phyloP scores from a whole-genome alignment of 2,329 filamentous ascomycete genomes.

The Cytospora piceicola region DNA sequence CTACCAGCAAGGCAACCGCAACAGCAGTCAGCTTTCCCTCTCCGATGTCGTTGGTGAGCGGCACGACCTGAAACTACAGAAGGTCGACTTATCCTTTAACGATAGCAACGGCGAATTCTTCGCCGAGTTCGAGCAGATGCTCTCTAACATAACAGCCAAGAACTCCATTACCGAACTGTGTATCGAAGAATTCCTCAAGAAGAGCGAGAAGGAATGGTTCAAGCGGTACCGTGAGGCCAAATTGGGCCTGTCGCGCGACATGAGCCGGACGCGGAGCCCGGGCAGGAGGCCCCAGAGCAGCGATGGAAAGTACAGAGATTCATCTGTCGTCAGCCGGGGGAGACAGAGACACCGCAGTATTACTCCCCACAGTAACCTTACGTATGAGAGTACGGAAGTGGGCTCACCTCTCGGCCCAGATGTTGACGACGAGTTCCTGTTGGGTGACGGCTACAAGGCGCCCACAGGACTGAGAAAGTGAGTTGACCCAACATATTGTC shows the following conservation, averaged over 20 bases:
- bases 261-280: conserved; percentile 37
- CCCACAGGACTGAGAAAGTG: conserved; percentile 60
- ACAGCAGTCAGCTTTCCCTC: conserved; percentile 55
- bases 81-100: conserved; percentile 70
- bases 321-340: conserved; percentile 36
- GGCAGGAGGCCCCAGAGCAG: conserved; percentile 35
- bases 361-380: conserved; percentile 31
- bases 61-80: conserved; percentile 65
- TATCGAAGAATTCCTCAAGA: conserved; percentile 67
- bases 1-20: conserved; percentile 40
- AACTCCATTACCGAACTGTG: conserved; percentile 64
- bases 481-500: conserved; percentile 30
- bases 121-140: conserved; percentile 59
- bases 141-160: conserved; percentile 56
- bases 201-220: conserved; percentile 72
- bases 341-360: conserved; percentile 34
- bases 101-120: conserved; percentile 67
- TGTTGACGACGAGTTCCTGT: conserved; percentile 51
- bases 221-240: conserved; percentile 60
- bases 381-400: conserved; percentile 30
- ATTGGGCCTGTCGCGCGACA: conserved; percentile 53
- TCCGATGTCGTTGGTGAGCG: conserved; percentile 63
- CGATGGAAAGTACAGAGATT: conserved; percentile 45
- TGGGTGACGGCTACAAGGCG: conserved; percentile 59
- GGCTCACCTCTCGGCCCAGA: conserved; percentile 32